phyloP scores from a whole-genome alignment of 2,329 filamentous ascomycete genomes.

The Thelonectria discophora region DNA sequence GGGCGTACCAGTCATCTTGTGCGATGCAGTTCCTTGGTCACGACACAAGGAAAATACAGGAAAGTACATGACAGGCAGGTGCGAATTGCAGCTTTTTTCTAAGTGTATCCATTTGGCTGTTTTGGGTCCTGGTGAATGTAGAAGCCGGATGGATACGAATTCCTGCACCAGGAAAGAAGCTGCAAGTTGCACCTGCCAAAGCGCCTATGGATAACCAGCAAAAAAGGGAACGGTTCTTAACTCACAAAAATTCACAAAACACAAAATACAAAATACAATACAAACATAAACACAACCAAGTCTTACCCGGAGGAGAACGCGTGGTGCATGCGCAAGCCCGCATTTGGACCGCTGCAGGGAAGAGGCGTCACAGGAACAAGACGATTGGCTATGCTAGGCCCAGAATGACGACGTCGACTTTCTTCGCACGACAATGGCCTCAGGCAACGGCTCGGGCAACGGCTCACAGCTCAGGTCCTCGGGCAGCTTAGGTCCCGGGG shows the following conservation, averaged over 20 bases:
- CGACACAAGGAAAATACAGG: not conserved
- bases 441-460: not conserved
- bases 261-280: too few species aligned
- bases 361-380: slow-evolving; percentile 22
- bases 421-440: not conserved
- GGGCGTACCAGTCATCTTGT: not conserved
- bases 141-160: too few species aligned
- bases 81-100: not conserved
- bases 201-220: too few species aligned
- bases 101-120: not conserved
- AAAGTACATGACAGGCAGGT: not conserved
- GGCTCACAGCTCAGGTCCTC: not conserved
- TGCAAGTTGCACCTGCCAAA: too few species aligned
- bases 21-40: not conserved
- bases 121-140: too few species aligned
- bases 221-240: too few species aligned
- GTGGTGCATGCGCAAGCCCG: slow-evolving; percentile 34
- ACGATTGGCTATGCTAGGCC: slow-evolving; percentile 32
- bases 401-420: slow-evolving; percentile 37
- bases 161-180: too few species aligned
- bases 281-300: not conserved
- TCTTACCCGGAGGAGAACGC: slow-evolving; percentile 24
- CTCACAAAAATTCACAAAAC: not conserved
- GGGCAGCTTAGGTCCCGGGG: not conserved
- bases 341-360: slow-evolving; percentile 27